These are phyloP conservation scores for Yamadazyma spencermartinsiae DNA, from an alignment of 1,139 yeast species.

Conservation along the genomic window DNA sequence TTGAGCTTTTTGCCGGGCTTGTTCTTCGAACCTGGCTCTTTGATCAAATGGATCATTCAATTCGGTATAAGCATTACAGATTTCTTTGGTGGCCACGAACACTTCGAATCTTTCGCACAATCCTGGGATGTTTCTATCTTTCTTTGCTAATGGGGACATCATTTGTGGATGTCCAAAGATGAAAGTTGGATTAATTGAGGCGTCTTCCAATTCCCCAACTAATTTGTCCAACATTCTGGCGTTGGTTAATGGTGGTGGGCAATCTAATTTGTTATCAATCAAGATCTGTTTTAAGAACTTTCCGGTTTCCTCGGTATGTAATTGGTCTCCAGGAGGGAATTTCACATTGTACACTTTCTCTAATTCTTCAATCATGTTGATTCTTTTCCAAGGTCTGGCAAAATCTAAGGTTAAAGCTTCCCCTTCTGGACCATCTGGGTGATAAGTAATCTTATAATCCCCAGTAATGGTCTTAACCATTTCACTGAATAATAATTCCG, in stretches of 20 bases:
- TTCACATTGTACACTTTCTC: constrained; percentile 83
- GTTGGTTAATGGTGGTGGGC: constrained; percentile 95
- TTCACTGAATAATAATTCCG: constrained; percentile 90
- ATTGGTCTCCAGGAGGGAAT: constrained; percentile 94
- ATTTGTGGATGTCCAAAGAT: constrained; percentile 98
- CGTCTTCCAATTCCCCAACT: constrained; percentile 92
- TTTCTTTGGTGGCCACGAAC: constrained; percentile 97
- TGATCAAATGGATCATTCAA: constrained; percentile 98
- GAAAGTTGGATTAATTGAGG: constrained; percentile 94
- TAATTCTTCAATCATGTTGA: constrained; percentile 94
- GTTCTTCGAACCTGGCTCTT: constrained; percentile 96
- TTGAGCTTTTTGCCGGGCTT: constrained; percentile 96
- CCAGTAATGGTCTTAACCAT: constrained; percentile 97
- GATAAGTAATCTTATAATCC: constrained; percentile 78
- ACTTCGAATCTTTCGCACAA: constrained; percentile 98
- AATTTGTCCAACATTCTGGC: constrained; percentile 98
- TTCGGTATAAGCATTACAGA: constrained; percentile 97
- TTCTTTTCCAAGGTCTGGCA: constrained; percentile 97
- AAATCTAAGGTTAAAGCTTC: constrained; percentile 81
- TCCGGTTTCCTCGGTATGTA: constrained; percentile 93
- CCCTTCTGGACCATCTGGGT: constrained; percentile 88
- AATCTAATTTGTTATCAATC: constrained; percentile 79
- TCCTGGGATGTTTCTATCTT: constrained; percentile 89
- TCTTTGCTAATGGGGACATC: constrained; percentile 99
- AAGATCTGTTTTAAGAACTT: constrained; percentile 81